A percentile compares a stretch with the other conserved stretches of the same genome.
phyloP scores from a whole-genome alignment of 225 moss, liverwort and hornwort genomes.

The Thuidium tamariscinum region DNA sequence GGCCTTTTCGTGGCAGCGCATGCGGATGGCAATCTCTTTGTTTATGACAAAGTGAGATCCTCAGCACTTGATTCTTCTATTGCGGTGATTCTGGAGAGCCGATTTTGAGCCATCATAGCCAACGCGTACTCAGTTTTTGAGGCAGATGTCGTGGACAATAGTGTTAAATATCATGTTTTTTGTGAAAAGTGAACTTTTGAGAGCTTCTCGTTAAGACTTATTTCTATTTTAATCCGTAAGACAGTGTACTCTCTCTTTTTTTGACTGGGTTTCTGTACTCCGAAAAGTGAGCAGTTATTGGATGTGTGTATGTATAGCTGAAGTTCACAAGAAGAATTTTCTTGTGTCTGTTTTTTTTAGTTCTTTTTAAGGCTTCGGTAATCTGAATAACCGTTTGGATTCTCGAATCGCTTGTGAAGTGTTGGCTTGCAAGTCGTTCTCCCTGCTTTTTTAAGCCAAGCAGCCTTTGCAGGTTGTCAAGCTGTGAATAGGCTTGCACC shows the following conservation, averaged over 20 bases:
- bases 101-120: not conserved
- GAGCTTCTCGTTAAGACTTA: not conserved
- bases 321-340: not conserved
- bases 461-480: not conserved
- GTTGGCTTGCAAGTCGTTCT: not conserved
- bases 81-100: not conserved
- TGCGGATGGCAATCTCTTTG: constrained; percentile 87
- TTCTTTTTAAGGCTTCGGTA: not conserved
- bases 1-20: constrained; percentile 80
- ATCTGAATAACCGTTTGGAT: not conserved
- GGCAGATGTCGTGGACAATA: not conserved
- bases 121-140: not conserved
- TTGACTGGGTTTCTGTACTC: not conserved
- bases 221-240: not conserved
- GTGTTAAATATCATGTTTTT: not conserved
- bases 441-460: not conserved
- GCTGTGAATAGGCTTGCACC: not conserved
- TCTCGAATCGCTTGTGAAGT: not conserved
- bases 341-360: not conserved
- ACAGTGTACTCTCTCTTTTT: not conserved
- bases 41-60: constrained; percentile 83
- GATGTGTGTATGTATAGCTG: not conserved
- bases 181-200: not conserved
- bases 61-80: not conserved
- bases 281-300: not conserved